A percentile compares a stretch with the other conserved stretches of the same genome.
phyloP scores from a whole-genome alignment of 208 protist species.

The Crithidia sp. region DNA sequence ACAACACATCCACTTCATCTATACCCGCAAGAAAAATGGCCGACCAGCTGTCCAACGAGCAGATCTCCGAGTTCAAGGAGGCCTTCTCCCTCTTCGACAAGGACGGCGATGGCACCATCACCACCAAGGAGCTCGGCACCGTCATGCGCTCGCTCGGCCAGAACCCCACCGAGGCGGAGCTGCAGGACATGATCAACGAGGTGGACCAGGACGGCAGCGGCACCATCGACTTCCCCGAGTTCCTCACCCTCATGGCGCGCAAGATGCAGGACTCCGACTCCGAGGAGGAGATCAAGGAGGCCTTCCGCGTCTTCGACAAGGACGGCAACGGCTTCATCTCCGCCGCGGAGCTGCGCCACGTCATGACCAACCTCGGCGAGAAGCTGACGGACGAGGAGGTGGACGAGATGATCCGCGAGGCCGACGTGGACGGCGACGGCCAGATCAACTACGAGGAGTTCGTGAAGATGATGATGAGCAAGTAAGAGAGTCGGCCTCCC shows the following conservation, averaged over 20 bases:
- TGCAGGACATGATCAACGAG: conserved; percentile 98
- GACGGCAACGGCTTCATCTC: conserved; percentile 95
- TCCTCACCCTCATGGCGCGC: conserved; percentile 83
- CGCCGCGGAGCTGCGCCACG: conserved; percentile 94
- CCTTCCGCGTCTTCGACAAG: conserved; percentile 96
- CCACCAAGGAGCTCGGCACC: conserved; percentile 98
- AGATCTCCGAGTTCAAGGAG: conserved; percentile 99
- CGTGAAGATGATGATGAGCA: conserved; percentile 89
- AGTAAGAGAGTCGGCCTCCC: conserved; percentile 29
- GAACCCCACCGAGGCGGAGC: conserved; percentile 95
- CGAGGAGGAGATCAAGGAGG: conserved; percentile 96
- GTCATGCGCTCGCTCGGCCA: conserved; percentile 99
- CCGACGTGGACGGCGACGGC: conserved; percentile 85
- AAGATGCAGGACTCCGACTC: conserved; percentile 93
- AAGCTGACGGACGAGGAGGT: conserved; percentile 94
- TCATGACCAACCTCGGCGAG: conserved; percentile 96
- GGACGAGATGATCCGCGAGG: conserved; percentile 90
- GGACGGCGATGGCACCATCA: conserved; percentile 98
- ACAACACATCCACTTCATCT: not conserved
- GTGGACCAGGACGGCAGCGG: conserved; percentile 95
- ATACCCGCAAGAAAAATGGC: conserved; percentile 23
- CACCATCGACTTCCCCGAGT: conserved; percentile 97
- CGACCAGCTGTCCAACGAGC: conserved; percentile 97
- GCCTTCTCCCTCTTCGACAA: conserved; percentile 99
- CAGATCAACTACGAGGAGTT: conserved; percentile 90